Evolutionary conservation across 345 rosid species (phyloP), one percentile per base, ranked within the genome.

Genomic region (Corymbia maculata): DNA sequence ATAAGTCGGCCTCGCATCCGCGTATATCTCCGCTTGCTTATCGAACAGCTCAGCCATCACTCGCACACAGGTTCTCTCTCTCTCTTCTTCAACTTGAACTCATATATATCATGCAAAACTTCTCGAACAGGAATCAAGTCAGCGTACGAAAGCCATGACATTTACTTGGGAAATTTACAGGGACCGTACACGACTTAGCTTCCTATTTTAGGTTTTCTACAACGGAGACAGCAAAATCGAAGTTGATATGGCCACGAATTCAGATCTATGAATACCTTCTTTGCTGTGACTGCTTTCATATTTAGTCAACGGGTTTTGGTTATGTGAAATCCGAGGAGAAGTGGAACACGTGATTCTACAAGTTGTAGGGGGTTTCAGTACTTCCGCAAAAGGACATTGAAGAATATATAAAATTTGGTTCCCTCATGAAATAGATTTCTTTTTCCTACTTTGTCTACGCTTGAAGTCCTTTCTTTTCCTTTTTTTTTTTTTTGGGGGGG

Each of bases 21-120:
- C 85, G 90, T 93, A 95, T 2, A 93, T 87, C 85, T 93, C 90
- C 19, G 94, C 94, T 91, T 94, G 95, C 88, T 93, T 91, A 88
- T 95, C 95, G 47, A 90, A 94, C 89, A 93, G 68, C 30, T 94
- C 95, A 86, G 96, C 94, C 97, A 95, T 94, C 79, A 1, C 91
- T 88, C 21, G 26, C 61, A 14, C 86, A 36, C 85, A 30, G 32
- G 19, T 14, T 64, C 70, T 55, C 49, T 16, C 16, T 30, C 70
- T 13, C 61, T 17, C 86, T 4, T 3, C 19, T 52, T 42, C 13
- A 36, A 28, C 42, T 12, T 30, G 11, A 32, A 52, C 12, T 53
- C 26, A 15, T 86, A 2, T 52, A 36, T 86, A 86, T 86, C 42
- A 86, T 26, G 16, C 6, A 8, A 30, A 11, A 49, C n/a, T 21